phyloP scores from a whole-genome alignment of 257 asterid genomes.

The Coffea eugenioides region DNA sequence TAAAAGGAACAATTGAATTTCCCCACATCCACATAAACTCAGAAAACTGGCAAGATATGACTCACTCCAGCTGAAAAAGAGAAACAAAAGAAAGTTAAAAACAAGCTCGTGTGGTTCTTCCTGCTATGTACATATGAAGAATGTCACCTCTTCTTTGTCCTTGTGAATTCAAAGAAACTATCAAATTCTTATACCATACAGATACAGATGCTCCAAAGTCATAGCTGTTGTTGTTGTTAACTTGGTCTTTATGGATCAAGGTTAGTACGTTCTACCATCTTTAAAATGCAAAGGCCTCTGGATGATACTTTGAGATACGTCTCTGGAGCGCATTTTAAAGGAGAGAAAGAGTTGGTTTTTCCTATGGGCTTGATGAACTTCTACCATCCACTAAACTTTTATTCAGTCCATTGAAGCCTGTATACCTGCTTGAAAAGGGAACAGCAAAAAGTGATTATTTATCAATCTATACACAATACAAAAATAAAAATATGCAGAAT shows the following conservation, averaged over 20 bases:
- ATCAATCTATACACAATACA: not conserved
- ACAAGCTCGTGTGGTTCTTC: not conserved
- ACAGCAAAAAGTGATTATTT: not conserved
- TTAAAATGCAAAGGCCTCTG: not conserved
- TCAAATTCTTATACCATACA: not conserved
- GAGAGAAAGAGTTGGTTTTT: not conserved
- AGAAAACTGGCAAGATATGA: not conserved
- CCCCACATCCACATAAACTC: not conserved
- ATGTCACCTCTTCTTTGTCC: not conserved
- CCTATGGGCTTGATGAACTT: not conserved
- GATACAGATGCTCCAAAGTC: not conserved
- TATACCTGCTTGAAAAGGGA: not conserved
- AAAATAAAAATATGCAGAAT: not conserved
- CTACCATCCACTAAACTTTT: not conserved
- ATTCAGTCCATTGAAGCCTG: not conserved
- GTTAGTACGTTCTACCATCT: not conserved
- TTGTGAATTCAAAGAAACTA: not conserved
- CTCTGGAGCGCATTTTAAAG: not conserved
- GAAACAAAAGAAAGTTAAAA: not conserved
- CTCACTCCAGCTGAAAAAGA: not conserved
- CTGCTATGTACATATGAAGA: not conserved
- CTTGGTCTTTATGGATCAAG: not conserved
- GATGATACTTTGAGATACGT: not conserved
- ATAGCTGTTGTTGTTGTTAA: not conserved
- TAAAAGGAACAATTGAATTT: constrained; percentile 1